Evolutionary conservation across 441 rosid species (phyloP), one percentile per base, ranked within the genome.

Genomic region (Viola pubescens): DNA sequence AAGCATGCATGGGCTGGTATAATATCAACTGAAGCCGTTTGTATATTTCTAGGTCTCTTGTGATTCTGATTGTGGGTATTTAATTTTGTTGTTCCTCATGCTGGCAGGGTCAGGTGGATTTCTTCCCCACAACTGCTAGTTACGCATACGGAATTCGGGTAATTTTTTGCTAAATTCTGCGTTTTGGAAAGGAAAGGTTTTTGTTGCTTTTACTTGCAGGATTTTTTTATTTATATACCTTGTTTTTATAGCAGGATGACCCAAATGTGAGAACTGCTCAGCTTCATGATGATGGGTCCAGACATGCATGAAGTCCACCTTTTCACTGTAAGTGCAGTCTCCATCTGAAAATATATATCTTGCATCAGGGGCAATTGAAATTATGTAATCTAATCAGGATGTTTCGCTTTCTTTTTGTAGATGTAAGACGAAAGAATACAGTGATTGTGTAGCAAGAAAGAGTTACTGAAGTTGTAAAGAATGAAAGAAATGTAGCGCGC

Each of bases 1-100:
- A 73, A 78, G 86, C 79, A 79, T 88, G 66, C 94, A 86, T 70
- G 84, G 84, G 54, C 83, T 84, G 91, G 96, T 88, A 83, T 57
- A 46, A 58, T 71, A 42, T 53, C 56, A 52, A 9, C 13, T 40
- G 13, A 37, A 53, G 14, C 26, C 53, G 49, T 37, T 44, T 16
- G 4, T 41, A 39, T 37, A 64, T 47, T 37, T 42, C 6, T 69
- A 16, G 34, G 34, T 26, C 6, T 49, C 11, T 39, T 6, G 40
- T 9, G 44, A 14, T 50, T 49, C 19, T 3, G 54, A 58, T 50
- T 51, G 62, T 60, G 37, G 16, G 66, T 64, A 50, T 40, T 16
- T 47, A 9, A 3, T 52, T 14, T 26, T 11, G 38, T 8, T 40
- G 52, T 47, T 11, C 48, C 53, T 42, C 13, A n/a, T 67, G 54